Evolutionary conservation across 1,284 basidiomycete genomes (phyloP).

Genomic region (Irpex rosettiformis): DNA sequence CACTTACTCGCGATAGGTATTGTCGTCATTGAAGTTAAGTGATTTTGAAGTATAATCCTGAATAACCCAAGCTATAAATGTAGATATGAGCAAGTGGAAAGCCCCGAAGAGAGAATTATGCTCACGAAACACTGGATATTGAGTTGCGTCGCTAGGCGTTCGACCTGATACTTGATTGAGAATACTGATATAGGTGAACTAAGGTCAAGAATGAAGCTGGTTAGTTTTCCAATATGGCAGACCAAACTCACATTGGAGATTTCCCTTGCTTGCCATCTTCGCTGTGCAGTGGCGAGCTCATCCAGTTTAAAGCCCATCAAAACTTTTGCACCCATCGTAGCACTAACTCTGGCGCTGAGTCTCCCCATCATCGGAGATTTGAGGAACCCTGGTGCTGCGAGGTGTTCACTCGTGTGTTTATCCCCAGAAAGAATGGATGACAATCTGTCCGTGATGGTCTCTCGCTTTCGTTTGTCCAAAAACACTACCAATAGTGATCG

Average conservation of each 20-base stretch:
- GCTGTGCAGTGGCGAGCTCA: slow-evolving; percentile 65
- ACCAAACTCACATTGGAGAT: slow-evolving; percentile 76
- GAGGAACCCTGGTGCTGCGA: slow-evolving; percentile 40
- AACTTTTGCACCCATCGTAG: slow-evolving; percentile 36
- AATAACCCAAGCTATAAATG: slow-evolving; percentile 73
- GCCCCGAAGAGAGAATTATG: slow-evolving; percentile 12
- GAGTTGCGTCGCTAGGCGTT: slow-evolving; percentile 92
- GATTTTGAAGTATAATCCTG: slow-evolving; percentile 78
- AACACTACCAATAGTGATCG: slow-evolving; percentile 81
- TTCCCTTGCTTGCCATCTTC: slow-evolving; percentile 83
- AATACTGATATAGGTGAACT: slow-evolving; percentile 87
- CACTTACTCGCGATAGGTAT: slow-evolving; percentile 76
- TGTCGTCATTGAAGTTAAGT: slow-evolving; percentile 66
- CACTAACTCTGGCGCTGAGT: slow-evolving; percentile 36
- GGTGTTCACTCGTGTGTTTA: slow-evolving; percentile 31
- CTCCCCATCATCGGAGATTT: slow-evolving; percentile 56
- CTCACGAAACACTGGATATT: slow-evolving; percentile 93
- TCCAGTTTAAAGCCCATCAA: slow-evolving; percentile 44
- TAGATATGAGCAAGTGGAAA: slow-evolving; percentile 1
- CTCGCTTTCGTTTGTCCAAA: slow-evolving; percentile 62
- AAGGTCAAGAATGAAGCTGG: slow-evolving; percentile 2
- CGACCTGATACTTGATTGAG: slow-evolving; percentile 87
- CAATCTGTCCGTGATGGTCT: slow-evolving; percentile 64
- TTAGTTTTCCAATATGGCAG: not conserved
- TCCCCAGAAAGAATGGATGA: slow-evolving; percentile 39